A percentile compares a stretch with the other conserved stretches of the same genome.
Evolutionary conservation across 2,329 filamentous ascomycete species (phyloP).

Genomic region (Apiospora kogelbergensis): DNA sequence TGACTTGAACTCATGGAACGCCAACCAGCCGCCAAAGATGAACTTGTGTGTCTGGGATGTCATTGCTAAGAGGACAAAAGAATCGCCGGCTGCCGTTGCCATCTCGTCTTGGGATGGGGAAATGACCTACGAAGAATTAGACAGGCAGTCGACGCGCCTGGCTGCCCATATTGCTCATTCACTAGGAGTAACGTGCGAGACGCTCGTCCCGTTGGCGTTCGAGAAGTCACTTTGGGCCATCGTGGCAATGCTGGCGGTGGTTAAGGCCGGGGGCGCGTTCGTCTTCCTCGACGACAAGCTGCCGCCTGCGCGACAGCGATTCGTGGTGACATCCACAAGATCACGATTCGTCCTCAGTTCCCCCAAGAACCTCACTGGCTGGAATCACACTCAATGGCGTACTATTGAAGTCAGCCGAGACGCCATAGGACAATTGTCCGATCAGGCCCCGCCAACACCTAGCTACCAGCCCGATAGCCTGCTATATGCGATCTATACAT

Average conservation of each 20-base stretch:
- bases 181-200: slow-evolving; percentile 26
- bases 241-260: slow-evolving; percentile 32
- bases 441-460: background rate
- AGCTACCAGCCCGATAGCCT: background rate
- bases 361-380: background rate
- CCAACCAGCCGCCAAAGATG: background rate
- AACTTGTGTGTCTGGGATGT: slow-evolving; percentile 8
- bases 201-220: slow-evolving; percentile 33
- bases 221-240: slow-evolving; percentile 34
- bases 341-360: background rate
- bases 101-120: slow-evolving; percentile 27
- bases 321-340: background rate
- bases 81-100: background rate
- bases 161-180: slow-evolving; percentile 21
- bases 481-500: slow-evolving; percentile 13
- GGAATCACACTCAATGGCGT: background rate
- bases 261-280: slow-evolving; percentile 35
- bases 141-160: slow-evolving; percentile 21
- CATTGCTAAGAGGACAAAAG: background rate
- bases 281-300: slow-evolving; percentile 17
- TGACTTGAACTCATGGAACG: slow-evolving; percentile 9
- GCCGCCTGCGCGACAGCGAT: background rate
- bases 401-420: background rate
- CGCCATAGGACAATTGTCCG: background rate
- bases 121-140: slow-evolving; percentile 30